Evolutionary conservation across 768 basidiomycete species (phyloP), one percentile per base, ranked within the genome.

Genomic region (Kwoniella dejecticola): DNA sequence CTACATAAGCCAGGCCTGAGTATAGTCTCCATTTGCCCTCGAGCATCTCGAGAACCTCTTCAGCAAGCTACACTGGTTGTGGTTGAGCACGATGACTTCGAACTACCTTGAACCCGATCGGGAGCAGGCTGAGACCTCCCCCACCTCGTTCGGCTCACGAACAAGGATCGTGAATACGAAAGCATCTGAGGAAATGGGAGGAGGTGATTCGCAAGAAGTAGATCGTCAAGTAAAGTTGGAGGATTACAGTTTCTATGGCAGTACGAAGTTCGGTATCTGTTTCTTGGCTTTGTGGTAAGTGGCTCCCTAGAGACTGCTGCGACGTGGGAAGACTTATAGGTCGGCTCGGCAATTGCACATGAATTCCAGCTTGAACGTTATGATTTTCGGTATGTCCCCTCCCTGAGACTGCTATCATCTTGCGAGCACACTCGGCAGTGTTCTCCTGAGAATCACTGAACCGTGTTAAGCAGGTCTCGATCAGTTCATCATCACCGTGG

Each of bases 401-500:
- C n/a, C n/a, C n/a, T n/a, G n/a, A n/a, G n/a, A 13, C 10, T 19
- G 41, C 41, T 19, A 11, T 12, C 6, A 7, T 8, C 17, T 6
- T 42, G 11, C 11, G 19, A 19, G 17, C 11, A 42, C 11, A 11
- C 10, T 42, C 11, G 12, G 6, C 10, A 42, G 41, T n/a, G n/a
- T n/a, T n/a, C n/a, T n/a, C n/a, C 12, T 42, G 41, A 19, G 7
- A 12, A 5, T 13, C 41, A 7, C 15, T 36, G 7, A 7, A 7
- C 7, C 3, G 8, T 13, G 4, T 15, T 26, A 24, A 5, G 15
- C 30, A 50, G 48, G 48, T 15, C 50, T 68, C 31, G 69, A 70
- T 42, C 60, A 62, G 21, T 70, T 70, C 29, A 70, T 70, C 56
- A 63, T 70, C 36, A 62, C 56, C 4, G 63, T 67, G 4, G 69